These are phyloP conservation scores for Vigna unguiculata DNA, from an alignment of 306 rosid species.

Conservation along the genomic window DNA sequence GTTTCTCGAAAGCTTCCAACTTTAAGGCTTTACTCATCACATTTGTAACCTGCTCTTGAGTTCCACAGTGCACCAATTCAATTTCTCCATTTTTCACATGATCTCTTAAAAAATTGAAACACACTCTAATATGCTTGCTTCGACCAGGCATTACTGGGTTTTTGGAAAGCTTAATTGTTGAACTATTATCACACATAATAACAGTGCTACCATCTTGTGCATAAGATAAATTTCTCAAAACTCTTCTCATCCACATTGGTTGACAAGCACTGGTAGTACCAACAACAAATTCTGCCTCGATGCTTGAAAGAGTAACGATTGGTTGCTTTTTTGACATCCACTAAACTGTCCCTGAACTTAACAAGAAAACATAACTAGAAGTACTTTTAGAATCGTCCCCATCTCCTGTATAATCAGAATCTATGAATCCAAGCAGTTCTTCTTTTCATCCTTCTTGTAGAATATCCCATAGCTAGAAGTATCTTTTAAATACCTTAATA, in stretches of 20 bases:
- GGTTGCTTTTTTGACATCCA: neutral
- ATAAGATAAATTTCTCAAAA: neutral
- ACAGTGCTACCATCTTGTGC: accelerated
- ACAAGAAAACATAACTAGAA: neutral
- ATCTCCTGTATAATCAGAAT: too few species aligned
- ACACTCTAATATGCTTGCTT: too few species aligned
- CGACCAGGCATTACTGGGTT: too few species aligned
- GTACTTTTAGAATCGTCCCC: neutral
- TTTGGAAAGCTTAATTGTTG: neutral
- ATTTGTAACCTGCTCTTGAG: too few species aligned
- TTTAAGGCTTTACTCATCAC: too few species aligned
- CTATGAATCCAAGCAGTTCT: neutral
- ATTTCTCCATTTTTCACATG: too few species aligned
- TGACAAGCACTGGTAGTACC: too few species aligned
- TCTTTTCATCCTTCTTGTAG: too few species aligned
- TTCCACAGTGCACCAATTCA: too few species aligned
- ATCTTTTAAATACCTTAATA: neutral
- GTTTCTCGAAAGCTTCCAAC: accelerated
- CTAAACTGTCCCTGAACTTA: neutral
- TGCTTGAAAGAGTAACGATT: neutral
- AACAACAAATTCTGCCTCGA: neutral
- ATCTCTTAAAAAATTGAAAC: too few species aligned
- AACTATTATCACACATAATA: neutral
- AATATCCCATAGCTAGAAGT: neutral
- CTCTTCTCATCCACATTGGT: neutral